Evolutionary conservation across 2,329 filamentous ascomycete genomes (phyloP).

Genomic region (Cordyceps pruinosa): DNA sequence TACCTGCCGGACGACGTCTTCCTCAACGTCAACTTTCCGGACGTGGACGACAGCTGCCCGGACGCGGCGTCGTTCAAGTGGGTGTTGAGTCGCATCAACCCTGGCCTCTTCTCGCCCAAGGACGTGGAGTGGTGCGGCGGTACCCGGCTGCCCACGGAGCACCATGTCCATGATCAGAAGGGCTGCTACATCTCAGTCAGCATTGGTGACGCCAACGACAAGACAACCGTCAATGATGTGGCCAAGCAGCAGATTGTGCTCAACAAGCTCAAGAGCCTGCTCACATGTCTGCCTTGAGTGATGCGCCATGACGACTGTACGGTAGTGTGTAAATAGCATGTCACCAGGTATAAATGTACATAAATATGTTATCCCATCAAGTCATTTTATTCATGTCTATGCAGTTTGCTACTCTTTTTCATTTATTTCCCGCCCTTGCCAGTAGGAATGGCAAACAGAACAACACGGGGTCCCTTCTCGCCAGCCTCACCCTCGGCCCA

Average conservation of each 20-base stretch:
- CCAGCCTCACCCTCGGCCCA: slow-evolving; percentile 45
- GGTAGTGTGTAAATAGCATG: background rate
- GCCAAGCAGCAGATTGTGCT: slow-evolving; percentile 24
- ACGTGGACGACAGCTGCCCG: slow-evolving; percentile 43
- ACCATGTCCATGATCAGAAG: slow-evolving; percentile 38
- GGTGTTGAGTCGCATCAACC: slow-evolving; percentile 56
- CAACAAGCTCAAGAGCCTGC: slow-evolving; percentile 25
- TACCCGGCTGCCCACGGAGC: slow-evolving; percentile 52
- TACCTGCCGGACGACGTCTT: slow-evolving; percentile 55
- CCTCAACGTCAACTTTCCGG: slow-evolving; percentile 65
- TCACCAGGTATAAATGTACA: background rate
- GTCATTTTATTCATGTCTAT: slow-evolving; percentile 7
- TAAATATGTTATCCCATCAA: background rate
- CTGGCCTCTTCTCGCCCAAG: slow-evolving; percentile 41
- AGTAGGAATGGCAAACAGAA: slow-evolving; percentile 52
- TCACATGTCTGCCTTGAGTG: slow-evolving; percentile 21
- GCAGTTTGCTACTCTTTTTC: background rate
- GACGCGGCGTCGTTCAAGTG: slow-evolving; percentile 51
- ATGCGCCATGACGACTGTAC: background rate
- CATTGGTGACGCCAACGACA: slow-evolving; percentile 52
- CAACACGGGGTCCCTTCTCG: slow-evolving; percentile 40
- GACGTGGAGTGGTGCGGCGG: slow-evolving; percentile 54
- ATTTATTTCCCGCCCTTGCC: slow-evolving; percentile 40
- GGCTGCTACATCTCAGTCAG: slow-evolving; percentile 59
- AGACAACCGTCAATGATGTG: slow-evolving; percentile 41